Conservation (phyloP, 2,329 filamentous ascomycete genomes). For the Trichophyton mentagrophytes region DNA sequence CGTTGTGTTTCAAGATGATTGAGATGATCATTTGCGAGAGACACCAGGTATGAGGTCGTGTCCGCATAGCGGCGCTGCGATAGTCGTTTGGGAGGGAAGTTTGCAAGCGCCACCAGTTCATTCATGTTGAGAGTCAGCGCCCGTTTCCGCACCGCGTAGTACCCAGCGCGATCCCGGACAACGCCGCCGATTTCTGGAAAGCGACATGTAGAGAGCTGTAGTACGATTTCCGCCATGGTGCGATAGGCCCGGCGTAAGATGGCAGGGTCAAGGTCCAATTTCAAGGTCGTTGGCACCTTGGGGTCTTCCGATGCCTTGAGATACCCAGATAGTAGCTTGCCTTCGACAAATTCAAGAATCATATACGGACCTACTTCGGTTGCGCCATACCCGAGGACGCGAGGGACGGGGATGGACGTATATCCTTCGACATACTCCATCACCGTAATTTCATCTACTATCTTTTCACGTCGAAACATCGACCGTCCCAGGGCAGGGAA, state of each 20-base stretch:
- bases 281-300: slow-evolving; percentile 5
- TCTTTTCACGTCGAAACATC: slow-evolving; percentile 13
- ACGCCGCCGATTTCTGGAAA: slow-evolving; percentile 15
- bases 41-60: slow-evolving; percentile 7
- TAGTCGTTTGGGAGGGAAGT: slow-evolving; percentile 6
- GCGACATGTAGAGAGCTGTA: slow-evolving; percentile 11
- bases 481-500: slow-evolving; percentile 12
- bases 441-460: slow-evolving; percentile 10
- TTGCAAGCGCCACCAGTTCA: slow-evolving; percentile 9
- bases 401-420: slow-evolving; percentile 18
- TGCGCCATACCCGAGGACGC: slow-evolving; percentile 15
- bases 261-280: slow-evolving; percentile 8
- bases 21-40: slow-evolving; percentile 9
- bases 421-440: slow-evolving; percentile 17
- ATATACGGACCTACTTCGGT: slow-evolving; percentile 18
- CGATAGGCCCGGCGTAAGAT: slow-evolving; percentile 11
- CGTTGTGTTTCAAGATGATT: slow-evolving; percentile 29
- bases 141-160: slow-evolving; percentile 7
- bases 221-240: slow-evolving; percentile 13
- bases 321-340: slow-evolving; percentile 15
- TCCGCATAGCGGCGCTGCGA: background rate
- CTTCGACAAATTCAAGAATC: slow-evolving; percentile 19
- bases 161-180: background rate
- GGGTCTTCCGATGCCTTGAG: slow-evolving; percentile 14
- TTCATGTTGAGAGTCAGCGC: slow-evolving; percentile 12